phyloP scores from a whole-genome alignment of 805 yeast genomes.

The Wickerhamomyces bovis region DNA sequence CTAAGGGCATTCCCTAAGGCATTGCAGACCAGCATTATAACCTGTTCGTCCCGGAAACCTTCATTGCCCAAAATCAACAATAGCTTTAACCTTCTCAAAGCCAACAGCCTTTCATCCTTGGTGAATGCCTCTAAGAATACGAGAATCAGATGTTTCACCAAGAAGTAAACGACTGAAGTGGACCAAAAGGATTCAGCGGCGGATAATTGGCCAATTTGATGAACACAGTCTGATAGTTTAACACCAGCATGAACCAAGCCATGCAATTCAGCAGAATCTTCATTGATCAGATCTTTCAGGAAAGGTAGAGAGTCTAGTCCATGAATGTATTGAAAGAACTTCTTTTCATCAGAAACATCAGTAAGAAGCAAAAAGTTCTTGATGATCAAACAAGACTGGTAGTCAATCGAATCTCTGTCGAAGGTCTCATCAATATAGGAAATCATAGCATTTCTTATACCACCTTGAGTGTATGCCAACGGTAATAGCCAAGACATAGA shows the following conservation, averaged over 20 bases:
- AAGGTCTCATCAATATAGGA: conserved; percentile 12
- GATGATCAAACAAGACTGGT: conserved; percentile 28
- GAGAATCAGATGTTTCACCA: conserved; percentile 29
- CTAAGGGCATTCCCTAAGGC: conserved; percentile 14
- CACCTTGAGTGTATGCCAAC: conserved; percentile 35
- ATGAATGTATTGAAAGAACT: conserved; percentile 13
- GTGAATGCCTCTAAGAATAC: conserved; percentile 20
- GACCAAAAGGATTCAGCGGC: conserved; percentile 29
- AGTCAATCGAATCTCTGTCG: conserved; percentile 10
- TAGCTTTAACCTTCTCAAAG: conserved; percentile 34
- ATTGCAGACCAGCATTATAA: conserved; percentile 19
- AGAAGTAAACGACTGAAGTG: conserved; percentile 29
- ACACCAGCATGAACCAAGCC: conserved; percentile 4
- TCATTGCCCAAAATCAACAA: conserved; percentile 26
- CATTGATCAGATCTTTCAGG: conserved; percentile 1
- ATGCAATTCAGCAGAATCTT: conserved; percentile 6
- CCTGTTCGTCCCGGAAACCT: conserved; percentile 9
- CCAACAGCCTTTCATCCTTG: conserved; percentile 19
- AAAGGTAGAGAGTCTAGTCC: conserved; percentile 1
- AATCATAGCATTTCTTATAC: conserved; percentile 31
- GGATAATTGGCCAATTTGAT: conserved; percentile 8
- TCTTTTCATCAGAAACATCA: conserved; percentile 32
- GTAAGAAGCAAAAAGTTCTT: conserved; percentile 32
- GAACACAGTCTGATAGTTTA: conserved; percentile 11
- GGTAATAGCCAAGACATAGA: conserved; percentile 37